Percentiles rank a stretch among this genome's conserved stretches.
Conservation (phyloP, 306 rosid species). For the Cicer yamashitae region DNA sequence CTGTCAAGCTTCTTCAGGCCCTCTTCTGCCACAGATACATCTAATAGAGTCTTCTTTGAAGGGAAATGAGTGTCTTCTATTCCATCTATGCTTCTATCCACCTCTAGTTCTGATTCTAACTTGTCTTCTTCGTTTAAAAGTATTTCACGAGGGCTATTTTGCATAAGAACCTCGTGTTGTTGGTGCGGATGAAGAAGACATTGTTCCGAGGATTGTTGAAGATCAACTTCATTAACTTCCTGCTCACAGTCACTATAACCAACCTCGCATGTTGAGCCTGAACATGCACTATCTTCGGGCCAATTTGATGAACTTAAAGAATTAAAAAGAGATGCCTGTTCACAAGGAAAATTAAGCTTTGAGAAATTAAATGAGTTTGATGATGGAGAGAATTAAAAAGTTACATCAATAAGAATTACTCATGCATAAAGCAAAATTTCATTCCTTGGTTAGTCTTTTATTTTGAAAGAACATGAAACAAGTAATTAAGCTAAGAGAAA, state of each 20-base stretch:
- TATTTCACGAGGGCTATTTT: constrained; percentile 47
- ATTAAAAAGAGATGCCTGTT: constrained; percentile 55
- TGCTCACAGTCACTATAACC: constrained; percentile 47
- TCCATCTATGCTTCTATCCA: constrained; percentile 51
- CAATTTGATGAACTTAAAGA: constrained; percentile 46
- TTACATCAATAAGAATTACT: constrained; percentile 4
- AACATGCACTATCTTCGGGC: constrained; percentile 52
- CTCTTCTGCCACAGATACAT: constrained; percentile 52
- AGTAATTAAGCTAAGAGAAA: neutral
- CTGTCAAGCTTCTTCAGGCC: constrained; percentile 80
- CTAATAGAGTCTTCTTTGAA: constrained; percentile 54
- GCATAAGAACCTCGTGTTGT: constrained; percentile 44
- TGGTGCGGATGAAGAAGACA: constrained; percentile 41
- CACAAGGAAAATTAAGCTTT: constrained; percentile 40
- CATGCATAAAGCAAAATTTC: neutral
- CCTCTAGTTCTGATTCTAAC: constrained; percentile 52
- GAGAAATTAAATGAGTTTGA: constrained; percentile 33
- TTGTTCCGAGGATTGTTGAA: constrained; percentile 45
- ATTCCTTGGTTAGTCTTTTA: constrained; percentile 3
- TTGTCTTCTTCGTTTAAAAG: constrained; percentile 46
- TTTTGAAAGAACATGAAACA: constrained; percentile 21
- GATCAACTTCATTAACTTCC: constrained; percentile 49
- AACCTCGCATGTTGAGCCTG: constrained; percentile 44
- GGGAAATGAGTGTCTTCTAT: constrained; percentile 46
- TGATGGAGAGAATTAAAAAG: constrained; percentile 11